Evolutionary conservation across 768 basidiomycete genomes (phyloP), one percentile per base, ranked within the genome.

Genomic region (Pholiota conissans): DNA sequence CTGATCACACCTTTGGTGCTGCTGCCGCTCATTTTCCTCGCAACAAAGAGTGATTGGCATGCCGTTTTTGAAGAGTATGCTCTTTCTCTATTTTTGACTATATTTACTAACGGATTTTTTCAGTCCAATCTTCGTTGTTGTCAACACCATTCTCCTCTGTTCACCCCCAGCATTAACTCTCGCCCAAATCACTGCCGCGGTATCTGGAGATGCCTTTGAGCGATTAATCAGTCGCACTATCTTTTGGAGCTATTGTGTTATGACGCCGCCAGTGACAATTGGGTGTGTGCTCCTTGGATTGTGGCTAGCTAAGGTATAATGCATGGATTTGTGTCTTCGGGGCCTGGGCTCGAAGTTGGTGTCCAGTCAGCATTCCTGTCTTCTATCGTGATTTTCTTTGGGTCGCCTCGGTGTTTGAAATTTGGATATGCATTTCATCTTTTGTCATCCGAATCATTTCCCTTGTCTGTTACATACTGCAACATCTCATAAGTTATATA

Each of bases 221-320:
- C 79, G 93, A 1, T 80, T 98, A 32, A 90, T 97, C 69, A 89
- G 86, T 58, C 83, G 91, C 52, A 98, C 95, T 0, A 92, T 98
- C 58, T 94, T 94, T 69, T 95, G 93, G 93, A 82, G 89, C 2
- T 98, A 96, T 67, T 94, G 91, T 63, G 74, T 93, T 30, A 76
- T 95, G 55, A 95, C 95, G 0, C 94, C 95, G 2, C 90, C 91
- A 2, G 79, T 89, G n/a, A 92, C 87, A 53, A 85, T 94, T 54
- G 65, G 77, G 16, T 89, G 87, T 65, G 90, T 95, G 49, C 80
- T 95, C 42, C 66, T 91, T 26, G 93, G 90, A 1, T 71, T 96
- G 40, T 56, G 85, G 50, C 66, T 91, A 10, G 75, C 85, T 1
- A 84, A 82, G 61, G 64, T 84, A n/a, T 88, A 62, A 64, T 27